Evolutionary conservation across 2,329 filamentous ascomycete species (phyloP), one percentile per base, ranked within the genome.

Genomic region (Fusarium mangiferae): DNA sequence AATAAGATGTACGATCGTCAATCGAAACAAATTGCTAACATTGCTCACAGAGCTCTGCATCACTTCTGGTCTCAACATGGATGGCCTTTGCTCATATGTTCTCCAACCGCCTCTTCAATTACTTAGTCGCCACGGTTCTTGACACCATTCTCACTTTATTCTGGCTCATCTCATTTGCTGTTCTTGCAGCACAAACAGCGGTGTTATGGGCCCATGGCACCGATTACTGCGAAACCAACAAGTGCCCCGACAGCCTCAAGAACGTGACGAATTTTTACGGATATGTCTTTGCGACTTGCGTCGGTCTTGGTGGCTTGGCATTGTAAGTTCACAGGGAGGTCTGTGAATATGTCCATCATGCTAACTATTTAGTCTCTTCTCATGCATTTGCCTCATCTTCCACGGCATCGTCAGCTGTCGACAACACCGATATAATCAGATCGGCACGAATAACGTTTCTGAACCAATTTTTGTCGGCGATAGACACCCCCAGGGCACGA

Each of bases 131-230:
- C 13, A 78, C 90, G 7, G 82, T 81, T 28, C 80, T 90, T 42
- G 88, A 90, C 70, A 83, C 87, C 26, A 83, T 87, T 64, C 83
- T 87, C 36, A 77, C 87, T 60, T 67, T 90, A 62, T 86, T 90
- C 78, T 90, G 88, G 88, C 80, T 88, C 41, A 74, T 81, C 58
- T 81, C 84, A 3, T 85, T 87, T 45, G 83, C 82, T 18, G 72
- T 85, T 22, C 77, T 85, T 15, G 85, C 85, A 13, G 55, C 74
- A 26, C 74, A 83, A 46, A 80, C 83, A 17, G 80, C 81, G 4
- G 52, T 76, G 7, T 63, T 73, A 17, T 78, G 80, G 62, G 56
- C 57, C 18, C 65, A 73, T 14, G 30, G 57, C n/a, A 49, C 64
- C 8, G 67, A 69, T n/a, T 77, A 78, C 75, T 72, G 73, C 14